Evolutionary conservation across 2,329 filamentous ascomycete genomes (phyloP), one percentile per base, ranked within the genome.

Genomic region (Grosmannia huntii): DNA sequence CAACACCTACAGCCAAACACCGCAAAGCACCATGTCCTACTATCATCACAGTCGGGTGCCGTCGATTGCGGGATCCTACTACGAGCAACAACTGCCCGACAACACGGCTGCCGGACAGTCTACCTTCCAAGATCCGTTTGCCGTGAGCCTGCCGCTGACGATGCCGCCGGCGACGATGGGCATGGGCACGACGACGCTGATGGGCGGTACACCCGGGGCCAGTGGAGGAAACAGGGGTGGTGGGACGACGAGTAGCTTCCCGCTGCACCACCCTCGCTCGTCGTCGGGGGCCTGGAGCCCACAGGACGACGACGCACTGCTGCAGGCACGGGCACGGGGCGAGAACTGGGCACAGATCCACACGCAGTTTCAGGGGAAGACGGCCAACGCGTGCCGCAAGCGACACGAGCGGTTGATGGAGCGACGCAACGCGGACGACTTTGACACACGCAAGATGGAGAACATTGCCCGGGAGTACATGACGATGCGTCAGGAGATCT

Each of bases 331-430:
- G 57, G 81, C 85, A 53, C 82, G 85, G 66, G 87, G 87, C 27
- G 79, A 90, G 68, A 92, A 91, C 71, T 95, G 90, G 90, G 80
- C 82, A 57, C 85, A 89, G 65, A 94, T 95, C 67, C 85, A 90
- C 65, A 77, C 78, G 61, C 81, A 79, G 61, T 95, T 95, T 69
- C 86, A 85, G 1, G 77, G 73, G 68, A 95, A 95, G 75, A 83
- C 82, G 10, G 75, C 86, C 60, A 94, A 94, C 69, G 90, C 90
- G 21, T 95, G 90, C 72, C 87, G 90, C 63, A 95, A 95, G 74
- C 83, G 90, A 58, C 89, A 95, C 66, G 90, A 95, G 72, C 80
- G 90, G 48, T 74, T 95, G 63, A 85, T 92, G 77, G 87, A 92
- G 72, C 83, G 85, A 63, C 79, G 78, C 68, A 83, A 84, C 59